These are phyloP conservation scores for Scenedesmus sp. DNA, from an alignment of 163 green algal species.

Conservation along the genomic window DNA sequence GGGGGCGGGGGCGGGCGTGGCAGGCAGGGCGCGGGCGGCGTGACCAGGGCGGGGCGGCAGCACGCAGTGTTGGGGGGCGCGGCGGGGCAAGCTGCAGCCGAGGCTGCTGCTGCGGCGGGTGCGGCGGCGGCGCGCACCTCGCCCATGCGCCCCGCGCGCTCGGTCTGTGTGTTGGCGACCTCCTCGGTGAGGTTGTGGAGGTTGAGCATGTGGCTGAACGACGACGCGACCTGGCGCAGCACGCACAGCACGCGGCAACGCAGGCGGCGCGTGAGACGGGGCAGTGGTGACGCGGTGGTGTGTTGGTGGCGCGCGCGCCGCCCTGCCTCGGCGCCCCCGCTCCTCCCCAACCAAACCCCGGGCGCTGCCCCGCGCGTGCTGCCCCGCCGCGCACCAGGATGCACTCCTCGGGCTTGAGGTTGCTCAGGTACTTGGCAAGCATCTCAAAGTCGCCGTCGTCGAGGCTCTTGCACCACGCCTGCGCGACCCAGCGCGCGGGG, in stretches of 20 bases:
- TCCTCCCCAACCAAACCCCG: not conserved
- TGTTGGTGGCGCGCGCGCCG: not conserved
- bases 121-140: slow-evolving; percentile 63
- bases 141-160: slow-evolving; percentile 76
- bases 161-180: slow-evolving; percentile 75
- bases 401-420: slow-evolving; percentile 84
- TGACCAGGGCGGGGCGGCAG: too few species aligned
- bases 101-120: slow-evolving; percentile 15
- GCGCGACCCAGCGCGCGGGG: not conserved
- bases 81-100: not conserved
- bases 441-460: slow-evolving; percentile 82
- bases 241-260: too few species aligned
- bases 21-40: too few species aligned
- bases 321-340: not conserved
- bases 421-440: slow-evolving; percentile 79
- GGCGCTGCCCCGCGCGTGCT: not conserved
- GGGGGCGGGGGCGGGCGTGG: not conserved
- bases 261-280: too few species aligned
- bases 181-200: slow-evolving; percentile 98
- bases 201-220: slow-evolving; percentile 98
- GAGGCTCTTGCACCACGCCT: slow-evolving; percentile 75
- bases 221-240: slow-evolving; percentile 39
- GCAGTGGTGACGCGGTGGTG: not conserved
- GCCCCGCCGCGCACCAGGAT: slow-evolving; percentile 85
- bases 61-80: not conserved